These are phyloP conservation scores for Rhizopus delemar DNA, from an alignment of 371 early-diverging fungal genomes.

Conservation along the genomic window DNA sequence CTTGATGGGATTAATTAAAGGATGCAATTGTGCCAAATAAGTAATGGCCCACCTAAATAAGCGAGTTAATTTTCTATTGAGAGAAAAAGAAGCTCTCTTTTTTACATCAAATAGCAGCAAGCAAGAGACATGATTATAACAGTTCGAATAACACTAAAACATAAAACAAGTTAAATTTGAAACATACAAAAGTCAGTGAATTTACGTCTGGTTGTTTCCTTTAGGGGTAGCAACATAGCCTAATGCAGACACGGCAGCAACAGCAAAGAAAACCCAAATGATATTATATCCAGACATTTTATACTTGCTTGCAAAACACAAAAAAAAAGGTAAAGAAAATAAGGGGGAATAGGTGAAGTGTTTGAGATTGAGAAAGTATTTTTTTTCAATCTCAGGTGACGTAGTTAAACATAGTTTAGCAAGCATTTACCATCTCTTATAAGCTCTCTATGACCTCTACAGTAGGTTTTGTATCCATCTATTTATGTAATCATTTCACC, in stretches of 20 bases:
- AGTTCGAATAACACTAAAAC: slow-evolving; percentile 61
- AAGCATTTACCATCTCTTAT: no score
- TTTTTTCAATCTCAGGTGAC: slow-evolving; percentile 8
- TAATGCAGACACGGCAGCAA: slow-evolving; percentile 40
- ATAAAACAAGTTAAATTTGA: slow-evolving; percentile 6
- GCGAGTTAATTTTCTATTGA: background rate
- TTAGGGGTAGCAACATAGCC: slow-evolving; percentile 59
- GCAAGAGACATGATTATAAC: slow-evolving; percentile 69
- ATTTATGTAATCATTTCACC: no score
- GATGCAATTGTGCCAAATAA: slow-evolving; percentile 75
- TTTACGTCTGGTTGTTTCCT: slow-evolving; percentile 65
- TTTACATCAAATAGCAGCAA: slow-evolving; percentile 67
- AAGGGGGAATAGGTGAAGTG: no score
- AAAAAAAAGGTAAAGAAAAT: background rate
- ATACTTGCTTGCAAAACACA: background rate
- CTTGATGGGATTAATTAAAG: slow-evolving; percentile 66
- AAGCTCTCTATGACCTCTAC: no score
- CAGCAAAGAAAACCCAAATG: slow-evolving; percentile 55
- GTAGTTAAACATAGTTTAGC: background rate
- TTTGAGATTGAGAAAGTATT: no score
- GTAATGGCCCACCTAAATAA: slow-evolving; percentile 72
- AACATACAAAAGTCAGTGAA: background rate
- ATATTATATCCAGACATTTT: slow-evolving; percentile 60
- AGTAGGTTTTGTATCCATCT: no score
- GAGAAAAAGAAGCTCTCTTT: background rate